Conservation (phyloP, 306 rosid species). For the Glycine soja region DNA sequence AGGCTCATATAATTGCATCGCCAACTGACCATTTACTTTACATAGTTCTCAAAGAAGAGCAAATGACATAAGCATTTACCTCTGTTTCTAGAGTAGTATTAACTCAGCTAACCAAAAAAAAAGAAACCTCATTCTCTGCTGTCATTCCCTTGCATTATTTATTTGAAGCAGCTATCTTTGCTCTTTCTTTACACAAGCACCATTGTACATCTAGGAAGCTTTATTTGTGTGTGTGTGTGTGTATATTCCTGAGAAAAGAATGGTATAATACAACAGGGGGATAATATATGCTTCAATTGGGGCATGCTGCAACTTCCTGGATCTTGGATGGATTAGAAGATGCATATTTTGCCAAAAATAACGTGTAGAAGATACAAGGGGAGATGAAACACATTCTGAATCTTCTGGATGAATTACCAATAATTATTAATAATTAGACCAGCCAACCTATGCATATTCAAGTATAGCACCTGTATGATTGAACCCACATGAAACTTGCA, state of each 20-base stretch:
- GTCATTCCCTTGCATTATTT: not conserved
- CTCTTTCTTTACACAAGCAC: constrained; percentile 5
- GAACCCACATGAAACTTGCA: constrained; percentile 94
- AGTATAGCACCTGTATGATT: constrained; percentile 94
- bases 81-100: not conserved
- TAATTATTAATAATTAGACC: constrained; percentile 15
- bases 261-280: constrained; percentile 43
- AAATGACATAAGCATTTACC: constrained; percentile 40
- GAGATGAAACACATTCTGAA: constrained; percentile 3
- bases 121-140: not conserved
- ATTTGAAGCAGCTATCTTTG: not conserved
- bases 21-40: constrained; percentile 27
- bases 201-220: constrained; percentile 40
- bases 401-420: constrained; percentile 13
- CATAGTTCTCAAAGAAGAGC: not conserved
- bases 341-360: too few relatives aligned
- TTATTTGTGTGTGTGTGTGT: constrained; percentile 24
- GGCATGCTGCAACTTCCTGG: not conserved
- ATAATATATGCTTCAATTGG: not conserved
- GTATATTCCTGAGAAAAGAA: constrained; percentile 21
- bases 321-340: not conserved
- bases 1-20: constrained; percentile 48
- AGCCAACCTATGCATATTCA: constrained; percentile 58
- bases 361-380: not conserved
- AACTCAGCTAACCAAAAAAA: not conserved